Evolutionary conservation across 768 basidiomycete species (phyloP).

Genomic region (Boletus rubropictus): DNA sequence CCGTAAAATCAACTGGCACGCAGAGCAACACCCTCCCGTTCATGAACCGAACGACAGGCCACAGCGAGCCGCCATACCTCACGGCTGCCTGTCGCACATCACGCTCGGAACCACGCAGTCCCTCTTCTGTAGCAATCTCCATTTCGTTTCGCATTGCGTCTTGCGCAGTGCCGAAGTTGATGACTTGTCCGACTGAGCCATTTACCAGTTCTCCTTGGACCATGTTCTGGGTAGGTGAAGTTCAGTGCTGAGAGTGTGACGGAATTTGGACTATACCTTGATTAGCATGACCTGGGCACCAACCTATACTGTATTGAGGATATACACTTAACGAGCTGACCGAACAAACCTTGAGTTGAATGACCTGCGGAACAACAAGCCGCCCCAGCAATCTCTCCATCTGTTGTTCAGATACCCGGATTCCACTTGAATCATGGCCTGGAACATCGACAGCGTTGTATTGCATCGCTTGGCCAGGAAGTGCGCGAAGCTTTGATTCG

Average conservation of each 20-base stretch:
- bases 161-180: constrained; percentile 38
- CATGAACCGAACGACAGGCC: constrained; percentile 60
- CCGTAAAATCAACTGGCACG: constrained; percentile 55
- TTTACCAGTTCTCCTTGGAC: constrained; percentile 66
- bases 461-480: constrained; percentile 34
- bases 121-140: constrained; percentile 35
- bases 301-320: constrained; percentile 36
- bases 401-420: constrained; percentile 30
- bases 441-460: constrained; percentile 44
- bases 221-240: constrained; percentile 45
- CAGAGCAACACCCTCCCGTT: constrained; percentile 43
- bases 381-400: constrained; percentile 47
- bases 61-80: constrained; percentile 31
- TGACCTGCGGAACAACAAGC: constrained; percentile 49
- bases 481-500: constrained; percentile 39
- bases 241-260: neutral
- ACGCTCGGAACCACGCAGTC: constrained; percentile 27
- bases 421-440: constrained; percentile 41
- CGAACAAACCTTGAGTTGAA: constrained; percentile 45
- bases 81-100: constrained; percentile 11
- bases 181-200: constrained; percentile 58
- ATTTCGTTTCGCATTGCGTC: constrained; percentile 38
- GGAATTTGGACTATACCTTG: constrained; percentile 41
- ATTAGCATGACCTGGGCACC: constrained; percentile 86
- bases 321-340: neutral